phyloP scores from a whole-genome alignment of 331 rosid genomes.

The Phaseolus coccineus region DNA sequence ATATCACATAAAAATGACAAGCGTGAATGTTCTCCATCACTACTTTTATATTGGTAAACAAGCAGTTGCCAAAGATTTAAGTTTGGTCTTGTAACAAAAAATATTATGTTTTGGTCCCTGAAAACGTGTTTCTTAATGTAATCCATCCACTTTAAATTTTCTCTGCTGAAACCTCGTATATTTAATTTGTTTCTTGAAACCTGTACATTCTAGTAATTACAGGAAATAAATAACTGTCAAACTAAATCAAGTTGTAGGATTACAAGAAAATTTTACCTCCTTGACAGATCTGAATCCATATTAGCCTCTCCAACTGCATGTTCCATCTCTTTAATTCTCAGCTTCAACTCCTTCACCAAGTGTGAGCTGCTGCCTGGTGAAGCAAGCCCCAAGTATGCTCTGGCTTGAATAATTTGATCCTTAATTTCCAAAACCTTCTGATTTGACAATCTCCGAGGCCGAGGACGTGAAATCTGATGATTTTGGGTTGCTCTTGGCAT shows the following conservation, averaged over 20 bases:
- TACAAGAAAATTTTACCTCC: conserved; percentile 62
- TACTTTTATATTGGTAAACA: conserved; percentile 19
- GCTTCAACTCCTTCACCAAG: conserved; percentile 82
- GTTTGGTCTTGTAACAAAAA: conserved; percentile 11
- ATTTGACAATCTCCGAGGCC: conserved; percentile 47
- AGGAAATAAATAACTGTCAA: conserved; percentile 24
- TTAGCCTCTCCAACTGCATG: conserved; percentile 69
- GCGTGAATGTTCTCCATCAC: conserved; percentile 22
- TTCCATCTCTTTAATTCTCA: conserved; percentile 80
- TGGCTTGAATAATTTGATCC: conserved; percentile 91
- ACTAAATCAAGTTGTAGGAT: conserved; percentile 27
- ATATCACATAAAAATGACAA: conserved; percentile 34
- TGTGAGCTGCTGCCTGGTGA: conserved; percentile 76
- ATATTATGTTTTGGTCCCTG: background rate
- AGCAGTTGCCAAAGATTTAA: background rate
- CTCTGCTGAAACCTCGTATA: conserved; percentile 13
- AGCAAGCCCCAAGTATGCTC: conserved; percentile 69
- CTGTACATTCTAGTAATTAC: conserved; percentile 3
- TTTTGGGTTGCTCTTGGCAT: conserved; percentile 41
- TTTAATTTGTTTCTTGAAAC: conserved; percentile 30
- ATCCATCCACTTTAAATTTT: conserved; percentile 19
- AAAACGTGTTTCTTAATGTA: background rate
- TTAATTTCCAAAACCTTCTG: conserved; percentile 74
- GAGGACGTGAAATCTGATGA: conserved; percentile 48
- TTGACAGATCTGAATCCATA: conserved; percentile 74